Conservation (phyloP, 2,329 filamentous ascomycete genomes). For the Aspergillus sp. region DNA sequence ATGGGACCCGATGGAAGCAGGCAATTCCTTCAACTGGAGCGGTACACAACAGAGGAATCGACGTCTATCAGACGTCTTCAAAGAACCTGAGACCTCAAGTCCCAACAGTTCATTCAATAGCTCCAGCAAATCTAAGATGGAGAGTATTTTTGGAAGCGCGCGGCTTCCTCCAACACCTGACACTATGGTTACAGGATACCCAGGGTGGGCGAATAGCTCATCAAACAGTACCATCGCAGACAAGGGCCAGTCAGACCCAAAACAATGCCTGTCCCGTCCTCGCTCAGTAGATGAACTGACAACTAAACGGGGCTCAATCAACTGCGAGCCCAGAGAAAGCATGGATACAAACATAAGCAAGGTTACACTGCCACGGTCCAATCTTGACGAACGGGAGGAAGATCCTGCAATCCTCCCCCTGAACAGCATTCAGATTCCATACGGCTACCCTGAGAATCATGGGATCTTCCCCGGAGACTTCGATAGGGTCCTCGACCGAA, state of each 20-base stretch:
- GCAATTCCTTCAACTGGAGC: slow-evolving; percentile 16
- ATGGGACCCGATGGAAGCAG: slow-evolving; percentile 32
- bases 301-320: slow-evolving; percentile 29
- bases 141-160: slow-evolving; percentile 34
- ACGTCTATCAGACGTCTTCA: slow-evolving; percentile 22
- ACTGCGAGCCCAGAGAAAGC: slow-evolving; percentile 30
- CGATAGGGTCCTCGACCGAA: slow-evolving; percentile 22
- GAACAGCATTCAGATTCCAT: slow-evolving; percentile 25
- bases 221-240: slow-evolving; percentile 35
- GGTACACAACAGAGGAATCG: slow-evolving; percentile 19
- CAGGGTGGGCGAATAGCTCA: slow-evolving; percentile 31
- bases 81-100: slow-evolving; percentile 18
- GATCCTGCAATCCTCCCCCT: slow-evolving; percentile 35
- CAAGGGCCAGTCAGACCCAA: slow-evolving; percentile 26
- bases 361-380: slow-evolving; percentile 25
- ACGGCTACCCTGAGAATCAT: slow-evolving; percentile 22
- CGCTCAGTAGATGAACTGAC: slow-evolving; percentile 37
- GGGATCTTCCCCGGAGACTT: slow-evolving; percentile 22
- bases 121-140: slow-evolving; percentile 27
- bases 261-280: slow-evolving; percentile 26
- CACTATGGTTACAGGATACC: slow-evolving; percentile 43
- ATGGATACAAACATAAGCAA: slow-evolving; percentile 36
- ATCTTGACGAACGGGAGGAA: slow-evolving; percentile 19
- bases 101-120: slow-evolving; percentile 27
- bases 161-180: slow-evolving; percentile 43